Base-by-base conservation (phyloP, 1,284 basidiomycete genomes). In the Marasmius fiardii region DNA sequence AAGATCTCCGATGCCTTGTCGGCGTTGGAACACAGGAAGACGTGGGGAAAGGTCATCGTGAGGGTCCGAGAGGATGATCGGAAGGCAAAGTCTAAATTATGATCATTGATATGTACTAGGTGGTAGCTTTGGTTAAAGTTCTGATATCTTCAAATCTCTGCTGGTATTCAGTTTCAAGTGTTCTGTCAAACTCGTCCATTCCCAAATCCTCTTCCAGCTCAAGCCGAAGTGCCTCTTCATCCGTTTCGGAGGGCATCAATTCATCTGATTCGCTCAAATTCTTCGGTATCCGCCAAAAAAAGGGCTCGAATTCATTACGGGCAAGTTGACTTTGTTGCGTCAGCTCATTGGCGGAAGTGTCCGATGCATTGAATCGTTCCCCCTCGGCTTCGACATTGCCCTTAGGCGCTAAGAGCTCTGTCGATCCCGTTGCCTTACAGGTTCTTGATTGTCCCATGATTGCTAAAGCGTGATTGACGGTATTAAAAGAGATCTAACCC, bases 41-140 rank as follows among this genome's bases (percentile, higher is more conserved):
- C 94, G 1, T 98, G 93, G 92, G 96, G 95, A 1, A 98, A 98
- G 70, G 91, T 82, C 0, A 76, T 96, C 20, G 81, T 93, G 1
- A 78, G 78, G 37, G 71, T 98, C 34, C 78, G 78, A 55, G 73
- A 79, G 28, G 77, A 80, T 26, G 65, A 68, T n/a, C n/a, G n/a
- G n/a, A 28, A 23, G 12, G n/a, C 47, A 33, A 58, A 54, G 31
- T 59, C 64, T 41, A 41, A 41, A 41, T 41, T 41, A n/a, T 41
- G 14, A n/a, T 20, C n/a, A 41, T 41, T 16, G 39, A 41, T 41
- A n/a, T 20, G 28, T 4, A 31, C 4, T 31, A 10, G 28, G 10
- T 31, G 28, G 28, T 31, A 31, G 28, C 28, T 31, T 10, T 31
- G 10, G 28, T 41, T 41, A 41, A 1, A n/a, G 7, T 10, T 41